Evolutionary conservation across 83 land plant genomes (phyloP), one percentile per base, ranked within the genome.

Genomic region (Picea mariana): DNA sequence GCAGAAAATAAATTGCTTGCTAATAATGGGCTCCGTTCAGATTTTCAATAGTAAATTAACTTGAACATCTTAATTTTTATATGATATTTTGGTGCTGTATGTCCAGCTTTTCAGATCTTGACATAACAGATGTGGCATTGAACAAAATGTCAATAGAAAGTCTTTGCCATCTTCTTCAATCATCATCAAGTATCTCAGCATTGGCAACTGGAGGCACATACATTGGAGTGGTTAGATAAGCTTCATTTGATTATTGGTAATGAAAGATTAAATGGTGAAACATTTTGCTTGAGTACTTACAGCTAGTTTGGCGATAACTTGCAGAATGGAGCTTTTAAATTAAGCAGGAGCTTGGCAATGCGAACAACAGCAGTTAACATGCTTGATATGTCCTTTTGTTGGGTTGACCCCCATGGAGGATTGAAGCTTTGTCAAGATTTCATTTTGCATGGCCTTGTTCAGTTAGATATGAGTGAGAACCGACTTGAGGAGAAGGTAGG

Each of bases 381-480:
- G 75, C 85, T 93, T 60, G 91, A 93, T 72, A 58, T 91, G 49
- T 91, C 93, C 21, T 83, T 49, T 64, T 91, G 95, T 82, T 84
- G 86, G 38, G 17, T 93, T n/a, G 77, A 83, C 49, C 81, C 84
- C 31, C 44, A 47, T 24, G 80, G 61, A 60, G 67, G 82, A 49
- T n/a, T 72, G 23, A 71, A 77, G 47, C 42, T 89, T 26, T 86
- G 11, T 18, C 61, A 26, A 71, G 78, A 86, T 47, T 20, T 80
- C 27, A 17, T 73, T 27, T 9, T 66, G 16, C 6, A 83, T 26
- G 63, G 87, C 69, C 72, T 93, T 68, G 82, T 86, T 67, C 89
- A 93, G 76, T 79, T 93, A 75, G 84, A 93, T 79, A 86, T 93
- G 52, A 83, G 81, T 42, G 91, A 90, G 63, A 93, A 93, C 86